Evolutionary conservation across 352 stramenopile species (phyloP), one percentile per base, ranked within the genome.

Genomic region (Pythium myriotylum): DNA sequence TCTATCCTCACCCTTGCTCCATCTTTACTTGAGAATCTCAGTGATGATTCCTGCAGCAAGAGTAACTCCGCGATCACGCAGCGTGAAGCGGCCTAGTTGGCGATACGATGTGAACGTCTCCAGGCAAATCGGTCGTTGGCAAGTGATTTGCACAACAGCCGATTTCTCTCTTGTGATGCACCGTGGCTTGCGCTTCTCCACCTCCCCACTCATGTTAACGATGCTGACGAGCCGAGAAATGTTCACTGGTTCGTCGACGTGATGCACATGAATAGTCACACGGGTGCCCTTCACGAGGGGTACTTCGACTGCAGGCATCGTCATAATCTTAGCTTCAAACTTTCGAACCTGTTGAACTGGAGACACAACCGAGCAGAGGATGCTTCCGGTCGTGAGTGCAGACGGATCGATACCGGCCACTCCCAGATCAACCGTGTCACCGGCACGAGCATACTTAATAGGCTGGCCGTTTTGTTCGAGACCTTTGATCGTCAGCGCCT

Each of bases 291-390:
- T 94, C 23, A 96, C 84, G 4, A 96, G 70, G 41, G 87, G 87
- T 54, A 94, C 83, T 52, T 96, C 83, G 13, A 96, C 79, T 3
- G 81, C 74, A 0, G 87, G 84, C 84, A 96, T 94, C 1, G 86
- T 94, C 82, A 94, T 92, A 65, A 96, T 96, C 80, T 96, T 92
- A 47, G 86, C 86, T 62, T 96, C 85, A 33, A 96, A 94, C 48
- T 77, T 78, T 22, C 75, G 78, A 17, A 84, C 86, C 6, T 89
- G 75, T 9, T 74, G 76, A 59, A 96, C 83, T 0, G 87, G 87
- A 10, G 79, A 91, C 45, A 77, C 74, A 52, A 94, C 79, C 8
- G 87, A 94, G 62, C 85, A 96, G 45, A 96, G 50, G 48, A 96
- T 92, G 55, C 85, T 93, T 23, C 87, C 85, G 9, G 78, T 92